Conservation (phyloP, 1,284 basidiomycete genomes). For the Dichomitus squalens region DNA sequence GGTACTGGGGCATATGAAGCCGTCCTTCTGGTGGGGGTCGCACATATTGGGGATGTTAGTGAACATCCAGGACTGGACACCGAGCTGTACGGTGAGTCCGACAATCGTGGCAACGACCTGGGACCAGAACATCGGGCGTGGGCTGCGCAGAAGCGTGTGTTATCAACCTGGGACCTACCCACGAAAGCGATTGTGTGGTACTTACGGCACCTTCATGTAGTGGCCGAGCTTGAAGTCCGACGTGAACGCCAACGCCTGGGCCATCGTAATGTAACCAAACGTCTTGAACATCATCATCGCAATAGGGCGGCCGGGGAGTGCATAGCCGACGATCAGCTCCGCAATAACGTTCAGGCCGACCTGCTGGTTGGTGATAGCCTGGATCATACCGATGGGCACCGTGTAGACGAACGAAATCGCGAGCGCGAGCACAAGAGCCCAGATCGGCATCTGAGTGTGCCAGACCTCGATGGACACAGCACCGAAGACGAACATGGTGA, state of each 20-base stretch:
- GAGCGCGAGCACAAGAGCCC: conserved; percentile 51
- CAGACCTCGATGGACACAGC: conserved; percentile 72
- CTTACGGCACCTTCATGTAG: conserved; percentile 67
- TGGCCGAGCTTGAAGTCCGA: conserved; percentile 75
- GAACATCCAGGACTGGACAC: conserved; percentile 72
- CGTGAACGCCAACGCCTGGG: conserved; percentile 50
- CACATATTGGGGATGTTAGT: conserved; percentile 58
- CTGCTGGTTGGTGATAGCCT: conserved; percentile 57
- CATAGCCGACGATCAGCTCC: conserved; percentile 53
- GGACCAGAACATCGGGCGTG: conserved; percentile 57
- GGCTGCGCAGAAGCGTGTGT: conserved; percentile 18
- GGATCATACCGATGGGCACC: conserved; percentile 55
- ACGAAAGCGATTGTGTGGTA: neutral
- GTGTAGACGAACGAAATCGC: conserved; percentile 45
- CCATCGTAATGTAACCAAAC: conserved; percentile 47
- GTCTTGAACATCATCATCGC: conserved; percentile 64
- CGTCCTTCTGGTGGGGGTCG: conserved; percentile 44
- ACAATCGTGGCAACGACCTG: conserved; percentile 67
- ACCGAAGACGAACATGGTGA: conserved; percentile 57
- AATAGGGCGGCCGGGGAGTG: conserved; percentile 48
- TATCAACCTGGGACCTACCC: neutral
- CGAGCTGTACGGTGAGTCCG: conserved; percentile 64
- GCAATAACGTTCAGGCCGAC: conserved; percentile 52
- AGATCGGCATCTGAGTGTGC: conserved; percentile 68
- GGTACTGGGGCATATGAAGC: conserved; percentile 53